Evolutionary conservation across 805 yeast genomes (phyloP).

Genomic region (Starmerella scarabaei): DNA sequence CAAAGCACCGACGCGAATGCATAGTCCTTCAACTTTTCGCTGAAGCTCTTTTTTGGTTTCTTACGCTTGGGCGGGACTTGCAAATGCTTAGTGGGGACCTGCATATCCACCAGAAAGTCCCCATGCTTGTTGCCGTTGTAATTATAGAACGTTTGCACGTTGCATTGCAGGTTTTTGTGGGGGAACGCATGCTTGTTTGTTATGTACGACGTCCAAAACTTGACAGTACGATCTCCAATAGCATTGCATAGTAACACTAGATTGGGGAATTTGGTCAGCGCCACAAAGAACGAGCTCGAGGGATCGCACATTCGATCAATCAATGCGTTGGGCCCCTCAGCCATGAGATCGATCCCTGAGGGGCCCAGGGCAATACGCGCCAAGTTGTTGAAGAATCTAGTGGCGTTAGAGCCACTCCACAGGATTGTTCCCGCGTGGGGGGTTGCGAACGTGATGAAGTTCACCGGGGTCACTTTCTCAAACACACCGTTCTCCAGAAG

Average conservation of each 20-base stretch:
- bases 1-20: background rate
- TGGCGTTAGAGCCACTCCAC: conserved; percentile 2
- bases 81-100: background rate
- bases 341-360: conserved; percentile 63
- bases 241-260: conserved; percentile 58
- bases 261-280: conserved; percentile 43
- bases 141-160: conserved; percentile 4
- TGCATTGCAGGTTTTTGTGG: background rate
- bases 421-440: conserved; percentile 42
- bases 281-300: conserved; percentile 35
- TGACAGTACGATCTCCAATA: conserved; percentile 72
- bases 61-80: background rate
- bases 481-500: conserved; percentile 41
- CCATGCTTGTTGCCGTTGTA: conserved; percentile 2
- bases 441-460: conserved; percentile 58
- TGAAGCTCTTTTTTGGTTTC: background rate
- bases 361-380: conserved; percentile 48
- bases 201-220: conserved; percentile 71
- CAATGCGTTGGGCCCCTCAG: conserved; percentile 29
- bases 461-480: conserved; percentile 44
- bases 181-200: conserved; percentile 58
- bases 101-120: conserved; percentile 5
- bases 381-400: conserved; percentile 37
- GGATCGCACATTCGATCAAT: conserved; percentile 43
- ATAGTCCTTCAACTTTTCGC: background rate